These are phyloP conservation scores for Coniferiporia sulphurascens DNA, from an alignment of 1,284 basidiomycete genomes.

Conservation along the genomic window DNA sequence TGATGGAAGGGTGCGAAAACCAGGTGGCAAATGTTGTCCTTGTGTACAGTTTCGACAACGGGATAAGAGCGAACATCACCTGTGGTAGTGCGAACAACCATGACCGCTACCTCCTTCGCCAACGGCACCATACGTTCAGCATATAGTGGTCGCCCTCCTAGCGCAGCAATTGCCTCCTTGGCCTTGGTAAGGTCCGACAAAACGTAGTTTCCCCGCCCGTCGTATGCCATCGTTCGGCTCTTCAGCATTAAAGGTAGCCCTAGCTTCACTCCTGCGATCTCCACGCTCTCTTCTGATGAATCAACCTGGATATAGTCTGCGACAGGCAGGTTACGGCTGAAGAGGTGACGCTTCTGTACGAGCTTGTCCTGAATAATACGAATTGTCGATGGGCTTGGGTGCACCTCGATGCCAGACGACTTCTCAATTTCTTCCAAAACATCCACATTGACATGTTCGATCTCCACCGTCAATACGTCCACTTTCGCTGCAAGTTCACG, in stretches of 20 bases:
- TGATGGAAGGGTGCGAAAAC: slow-evolving; percentile 83
- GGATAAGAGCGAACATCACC: slow-evolving; percentile 87
- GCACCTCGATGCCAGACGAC: slow-evolving; percentile 58
- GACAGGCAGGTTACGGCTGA: slow-evolving; percentile 58
- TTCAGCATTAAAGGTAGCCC: slow-evolving; percentile 97
- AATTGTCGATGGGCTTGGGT: slow-evolving; percentile 84
- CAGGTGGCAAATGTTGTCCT: slow-evolving; percentile 91
- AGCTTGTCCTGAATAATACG: slow-evolving; percentile 95
- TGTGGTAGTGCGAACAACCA: slow-evolving; percentile 83
- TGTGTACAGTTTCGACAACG: slow-evolving; percentile 93
- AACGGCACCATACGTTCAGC: slow-evolving; percentile 95
- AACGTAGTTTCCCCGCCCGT: slow-evolving; percentile 92
- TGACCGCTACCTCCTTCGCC: slow-evolving; percentile 89
- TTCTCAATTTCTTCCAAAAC: slow-evolving; percentile 68
- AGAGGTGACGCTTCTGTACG: slow-evolving; percentile 81
- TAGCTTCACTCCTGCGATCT: slow-evolving; percentile 47
- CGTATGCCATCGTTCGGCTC: slow-evolving; percentile 91
- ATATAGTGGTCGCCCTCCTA: slow-evolving; percentile 73
- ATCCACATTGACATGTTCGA: slow-evolving; percentile 90
- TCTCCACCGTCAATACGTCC: slow-evolving; percentile 93
- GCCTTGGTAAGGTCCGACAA: slow-evolving; percentile 56
- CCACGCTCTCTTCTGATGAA: slow-evolving; percentile 51
- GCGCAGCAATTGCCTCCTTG: slow-evolving; percentile 58
- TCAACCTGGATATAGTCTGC: slow-evolving; percentile 69
- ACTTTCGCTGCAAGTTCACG: slow-evolving; percentile 75